Percentiles rank a stretch among this genome's conserved stretches.
These are phyloP conservation scores for Phytophthora cajani DNA, from an alignment of 352 stramenopile genomes.

Conservation along the genomic window DNA sequence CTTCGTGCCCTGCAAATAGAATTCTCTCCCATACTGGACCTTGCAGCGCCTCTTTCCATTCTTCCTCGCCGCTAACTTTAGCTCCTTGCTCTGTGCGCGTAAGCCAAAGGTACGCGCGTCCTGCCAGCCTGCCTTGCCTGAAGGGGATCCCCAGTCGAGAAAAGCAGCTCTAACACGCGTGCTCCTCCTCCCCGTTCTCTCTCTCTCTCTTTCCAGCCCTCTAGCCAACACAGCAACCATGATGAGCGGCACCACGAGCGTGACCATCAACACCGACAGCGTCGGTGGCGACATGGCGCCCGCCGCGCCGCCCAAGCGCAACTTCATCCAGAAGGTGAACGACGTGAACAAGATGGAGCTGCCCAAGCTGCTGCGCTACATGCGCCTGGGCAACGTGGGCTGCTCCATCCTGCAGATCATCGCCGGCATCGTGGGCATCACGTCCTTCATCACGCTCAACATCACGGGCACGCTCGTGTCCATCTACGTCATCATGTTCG, in stretches of 20 bases:
- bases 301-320: conserved; percentile 62
- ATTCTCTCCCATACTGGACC: conserved; percentile 15
- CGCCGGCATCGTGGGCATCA: conserved; percentile 81
- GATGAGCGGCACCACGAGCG: conserved; percentile 75
- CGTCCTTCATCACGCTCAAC: conserved; percentile 90
- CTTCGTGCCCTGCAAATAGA: not conserved
- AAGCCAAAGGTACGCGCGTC: not conserved
- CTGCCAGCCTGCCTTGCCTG: too few relatives aligned
- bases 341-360: conserved; percentile 92
- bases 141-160: conserved; percentile 16
- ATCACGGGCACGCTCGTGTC: conserved; percentile 89
- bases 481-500: conserved; percentile 92
- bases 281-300: conserved; percentile 62
- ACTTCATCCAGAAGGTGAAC: conserved; percentile 84
- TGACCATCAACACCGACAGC: conserved; percentile 84
- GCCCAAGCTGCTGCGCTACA: conserved; percentile 88
- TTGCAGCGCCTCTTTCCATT: conserved; percentile 11
- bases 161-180: conserved; percentile 9
- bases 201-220: not conserved
- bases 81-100: not conserved
- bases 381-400: conserved; percentile 85
- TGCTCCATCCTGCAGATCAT: conserved; percentile 87
- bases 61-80: conserved; percentile 28
- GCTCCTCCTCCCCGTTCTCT: conserved; percentile 7
- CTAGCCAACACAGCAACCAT: conserved; percentile 21